These are phyloP conservation scores for Vachellia pachyceras DNA, from an alignment of 306 rosid species.

Conservation along the genomic window DNA sequence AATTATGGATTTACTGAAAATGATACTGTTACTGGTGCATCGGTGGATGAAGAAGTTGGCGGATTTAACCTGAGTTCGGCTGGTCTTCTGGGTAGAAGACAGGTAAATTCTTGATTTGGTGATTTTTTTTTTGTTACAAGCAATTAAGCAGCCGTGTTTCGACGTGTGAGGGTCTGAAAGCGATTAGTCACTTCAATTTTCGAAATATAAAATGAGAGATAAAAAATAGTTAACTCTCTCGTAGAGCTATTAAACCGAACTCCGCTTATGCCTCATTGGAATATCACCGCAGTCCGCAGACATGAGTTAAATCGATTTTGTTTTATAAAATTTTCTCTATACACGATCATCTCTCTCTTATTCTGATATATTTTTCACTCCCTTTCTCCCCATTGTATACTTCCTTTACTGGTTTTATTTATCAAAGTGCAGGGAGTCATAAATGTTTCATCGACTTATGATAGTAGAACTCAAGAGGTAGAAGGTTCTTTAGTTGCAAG, in stretches of 20 bases:
- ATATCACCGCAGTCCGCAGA: neutral
- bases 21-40: slow-evolving; percentile 54
- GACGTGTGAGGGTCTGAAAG: slow-evolving; percentile 8
- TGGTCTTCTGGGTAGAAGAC: slow-evolving; percentile 78
- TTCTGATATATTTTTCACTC: slow-evolving; percentile 7
- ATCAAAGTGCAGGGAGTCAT: slow-evolving; percentile 63
- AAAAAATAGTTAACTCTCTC: neutral
- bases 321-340: neutral
- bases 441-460: slow-evolving; percentile 82
- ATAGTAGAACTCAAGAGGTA: slow-evolving; percentile 82
- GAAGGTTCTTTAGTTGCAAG: slow-evolving; percentile 89
- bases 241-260: slow-evolving; percentile 2
- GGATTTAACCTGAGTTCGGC: slow-evolving; percentile 70
- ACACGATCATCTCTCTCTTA: neutral
- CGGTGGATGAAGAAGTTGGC: slow-evolving; percentile 65
- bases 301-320: slow-evolving; percentile 2
- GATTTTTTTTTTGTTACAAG: neutral
- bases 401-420: slow-evolving; percentile 37
- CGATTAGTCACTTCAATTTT: neutral
- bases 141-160: neutral
- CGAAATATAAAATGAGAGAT: neutral
- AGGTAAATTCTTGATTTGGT: slow-evolving; percentile 54
- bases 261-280: slow-evolving; percentile 5
- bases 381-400: slow-evolving; percentile 15
- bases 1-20: slow-evolving; percentile 64